Evolutionary conservation across 306 rosid species (phyloP).

Genomic region (Pyrus bretschneideri): DNA sequence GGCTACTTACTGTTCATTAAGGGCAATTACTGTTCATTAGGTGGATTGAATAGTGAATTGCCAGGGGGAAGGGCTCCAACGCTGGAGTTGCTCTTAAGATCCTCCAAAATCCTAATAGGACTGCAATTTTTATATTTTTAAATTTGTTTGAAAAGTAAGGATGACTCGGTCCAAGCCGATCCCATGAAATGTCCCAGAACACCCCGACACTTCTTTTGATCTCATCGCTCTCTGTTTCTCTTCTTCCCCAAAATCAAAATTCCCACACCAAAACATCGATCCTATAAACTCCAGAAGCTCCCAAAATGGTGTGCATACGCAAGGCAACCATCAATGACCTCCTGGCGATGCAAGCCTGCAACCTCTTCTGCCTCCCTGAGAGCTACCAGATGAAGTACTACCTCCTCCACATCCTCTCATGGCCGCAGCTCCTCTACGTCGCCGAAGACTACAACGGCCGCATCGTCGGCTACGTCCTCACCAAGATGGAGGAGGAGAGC

Average conservation of each 20-base stretch:
- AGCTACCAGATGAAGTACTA: slow-evolving; percentile 96
- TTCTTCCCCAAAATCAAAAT: background rate
- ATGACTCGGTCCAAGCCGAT: background rate
- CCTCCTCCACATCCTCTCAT: slow-evolving; percentile 87
- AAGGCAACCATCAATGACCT: slow-evolving; percentile 86
- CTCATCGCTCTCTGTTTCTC: background rate
- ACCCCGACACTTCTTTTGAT: background rate
- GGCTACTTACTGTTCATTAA: too few species aligned
- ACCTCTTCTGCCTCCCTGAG: slow-evolving; percentile 83
- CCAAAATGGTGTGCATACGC: slow-evolving; percentile 87
- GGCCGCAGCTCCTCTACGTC: slow-evolving; percentile 97
- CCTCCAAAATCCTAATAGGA: too few species aligned
- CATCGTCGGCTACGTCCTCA: slow-evolving; percentile 91
- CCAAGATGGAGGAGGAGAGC: slow-evolving; percentile 93
- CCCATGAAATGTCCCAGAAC: background rate
- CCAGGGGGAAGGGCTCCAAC: too few species aligned
- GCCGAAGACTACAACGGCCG: slow-evolving; percentile 94
- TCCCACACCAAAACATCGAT: slow-evolving; percentile 10
- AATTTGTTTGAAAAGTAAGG: too few species aligned
- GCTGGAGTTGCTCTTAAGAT: too few species aligned
- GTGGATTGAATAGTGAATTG: too few species aligned
- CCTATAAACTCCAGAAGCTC: background rate
- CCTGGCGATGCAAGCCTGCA: slow-evolving; percentile 94
- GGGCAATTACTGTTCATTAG: too few species aligned
- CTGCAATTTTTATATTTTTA: too few species aligned